phyloP scores from a whole-genome alignment of 2,329 filamentous ascomycete species.

The Huntiella moniliformis region DNA sequence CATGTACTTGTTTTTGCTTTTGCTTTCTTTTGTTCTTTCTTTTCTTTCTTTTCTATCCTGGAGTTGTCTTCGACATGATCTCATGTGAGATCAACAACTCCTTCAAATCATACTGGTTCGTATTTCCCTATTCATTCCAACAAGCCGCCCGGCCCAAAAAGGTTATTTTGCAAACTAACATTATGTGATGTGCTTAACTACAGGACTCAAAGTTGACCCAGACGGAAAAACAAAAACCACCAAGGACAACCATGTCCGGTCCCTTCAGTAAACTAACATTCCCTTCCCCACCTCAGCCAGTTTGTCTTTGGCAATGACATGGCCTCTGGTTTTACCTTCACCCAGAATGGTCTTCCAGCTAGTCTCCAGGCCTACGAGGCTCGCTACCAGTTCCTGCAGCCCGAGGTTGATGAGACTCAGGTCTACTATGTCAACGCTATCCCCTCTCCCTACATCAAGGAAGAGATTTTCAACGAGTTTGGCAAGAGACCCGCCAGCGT shows the following conservation, averaged over 20 bases:
- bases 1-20: background rate
- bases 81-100: slow-evolving; percentile 5
- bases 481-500: slow-evolving; percentile 9
- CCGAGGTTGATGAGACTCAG: slow-evolving; percentile 4
- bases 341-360: slow-evolving; percentile 2
- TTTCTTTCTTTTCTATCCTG: background rate
- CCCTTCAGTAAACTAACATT: slow-evolving; percentile 7
- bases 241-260: background rate
- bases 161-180: slow-evolving; percentile 1
- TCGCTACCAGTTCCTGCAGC: background rate
- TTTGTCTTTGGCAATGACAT: slow-evolving; percentile 7
- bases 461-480: slow-evolving; percentile 5
- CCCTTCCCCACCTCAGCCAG: slow-evolving; percentile 1
- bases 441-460: slow-evolving; percentile 1
- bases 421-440: slow-evolving; percentile 4
- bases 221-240: slow-evolving; percentile 2
- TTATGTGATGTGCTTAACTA: background rate
- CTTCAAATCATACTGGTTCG: slow-evolving; percentile 10
- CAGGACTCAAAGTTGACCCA: slow-evolving; percentile 10
- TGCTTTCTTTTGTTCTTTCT: slow-evolving; percentile 1
- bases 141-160: background rate
- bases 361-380: slow-evolving; percentile 4
- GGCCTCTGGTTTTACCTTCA: slow-evolving; percentile 2
- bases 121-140: background rate
- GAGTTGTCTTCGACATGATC: background rate